Evolutionary conservation across 805 yeast genomes (phyloP), one percentile per base, ranked within the genome.

Genomic region (Suhomyces prunicola): DNA sequence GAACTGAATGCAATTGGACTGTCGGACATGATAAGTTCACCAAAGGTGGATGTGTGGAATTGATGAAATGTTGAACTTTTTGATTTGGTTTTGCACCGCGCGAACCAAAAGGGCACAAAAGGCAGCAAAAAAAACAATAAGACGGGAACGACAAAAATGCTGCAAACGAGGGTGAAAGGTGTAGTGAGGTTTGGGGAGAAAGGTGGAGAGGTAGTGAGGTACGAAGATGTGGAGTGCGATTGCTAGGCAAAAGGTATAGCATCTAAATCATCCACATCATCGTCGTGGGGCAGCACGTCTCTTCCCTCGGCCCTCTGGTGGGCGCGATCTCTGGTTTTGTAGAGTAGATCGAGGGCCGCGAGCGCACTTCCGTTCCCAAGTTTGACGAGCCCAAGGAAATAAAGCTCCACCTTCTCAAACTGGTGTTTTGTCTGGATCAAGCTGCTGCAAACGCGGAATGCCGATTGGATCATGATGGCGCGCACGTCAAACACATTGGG

Each of bases 391-490:
- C 68, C 70, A 29, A 46, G 45, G 48, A 64, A 65, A 50, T 57
- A 65, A n/a, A 66, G 52, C 50, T 60, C 65, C 35, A 66, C 54
- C 51, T 52, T 55, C 44, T 66, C 70, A 24, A 61, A 60, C 15
- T 60, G 66, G 13, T 51, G 57, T n/a, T 57, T 62, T 31, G 58
- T 55, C 9, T 57, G 62, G 5, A 62, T 54, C n/a, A 64, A 52
- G 13, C 53, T 59, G 4, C 57, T 35, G 36, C 59, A 51, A 3
- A 62, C 49, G 8, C 67, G 52, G 44, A 59, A 60, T 7, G 65
- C 62, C 23, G 64, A 55, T 50, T 64, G 69, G 24, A 62, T 35
- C 68, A 66, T 65, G 53, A 58, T 58, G 6, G 64, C 61, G 10
- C 67, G 57, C 48, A 53, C 56, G 45, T 63, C 66, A 36, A 66